Base-by-base conservation (phyloP, 345 rosid genomes). In the Noccaea bulbosa region DNA sequence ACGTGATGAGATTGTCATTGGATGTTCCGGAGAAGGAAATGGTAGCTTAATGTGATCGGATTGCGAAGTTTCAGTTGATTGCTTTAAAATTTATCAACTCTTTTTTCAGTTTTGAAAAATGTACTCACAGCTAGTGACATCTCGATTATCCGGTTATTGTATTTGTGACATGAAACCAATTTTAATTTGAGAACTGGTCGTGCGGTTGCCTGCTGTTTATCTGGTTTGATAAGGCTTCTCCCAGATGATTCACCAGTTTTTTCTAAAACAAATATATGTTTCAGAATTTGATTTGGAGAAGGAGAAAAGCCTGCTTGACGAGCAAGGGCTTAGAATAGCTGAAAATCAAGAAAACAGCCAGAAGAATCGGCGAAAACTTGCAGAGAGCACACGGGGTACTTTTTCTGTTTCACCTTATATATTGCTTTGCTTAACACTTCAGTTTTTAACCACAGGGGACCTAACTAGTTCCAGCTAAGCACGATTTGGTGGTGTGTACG, bases 301-400 rank as follows among this genome's bases (percentile, higher is more conserved):
- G 83, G 98, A 91, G 81, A 91, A 87, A 77, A 85, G 81, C 30
- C 61, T 84, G 67, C 82, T 94, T 70, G 99, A 94, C 70, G 99
- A 94, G 72, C 99, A 91, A 77, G 99, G 98, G 62, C 86, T 94
- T 32, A 84, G 84, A 67, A 91, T 94, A 70, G 99, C 93, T 77
- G 99, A 94, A 77, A 94, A 88, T 75, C 96, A 94, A 83, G 98
- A 94, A 75, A 89, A 88, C 79, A 91, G 99, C 74, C 96, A 85
- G 74, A 89, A 88, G 72, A 94, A 94, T 74, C 83, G 98, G 33
- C 85, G 99, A 44, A 94, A 92, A 76, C 99, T 94, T 77, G 99
- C 98, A 32, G 99, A 92, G 84, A 94, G 89, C 86, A 94, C 98
- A 4, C 84, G 96, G 84, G 98, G 99, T 94, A 82, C 63, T 34